Base-by-base conservation (phyloP, 2,329 filamentous ascomycete species). In the Diplodia mutila region DNA sequence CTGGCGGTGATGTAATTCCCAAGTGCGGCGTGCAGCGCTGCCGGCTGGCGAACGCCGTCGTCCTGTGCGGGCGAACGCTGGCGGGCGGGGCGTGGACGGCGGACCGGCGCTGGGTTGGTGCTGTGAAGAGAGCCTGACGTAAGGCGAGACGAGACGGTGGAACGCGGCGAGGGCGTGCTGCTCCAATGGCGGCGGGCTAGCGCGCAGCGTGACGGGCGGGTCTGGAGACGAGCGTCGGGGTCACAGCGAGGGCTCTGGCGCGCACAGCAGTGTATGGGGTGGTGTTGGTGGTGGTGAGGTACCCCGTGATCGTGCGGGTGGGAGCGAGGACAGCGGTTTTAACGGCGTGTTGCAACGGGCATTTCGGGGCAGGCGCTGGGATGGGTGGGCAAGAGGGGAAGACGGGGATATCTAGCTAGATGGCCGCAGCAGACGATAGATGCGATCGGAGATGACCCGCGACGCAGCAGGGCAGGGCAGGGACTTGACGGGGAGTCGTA, bases 361-460 rank as follows among this genome's bases (percentile, higher is more conserved):
- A 59, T 59, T 67, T 39, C 42, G 55, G 65, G 34, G 27, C 25
- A 42, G 57, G 57, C 57, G 57, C 27, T 61, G 57, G 51, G 65
- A 46, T 55, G 66, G 23, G 66, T 64, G 53, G 54, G 52, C 29
- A 39, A 53, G 66, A 67, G 66, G 59, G 68, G 68, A 69, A 54
- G 66, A 67, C 69, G 68, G 68, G 73, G 73, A 71, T 72, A 71
- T 73, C 71, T 67, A 71, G 69, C 42, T 46, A 51, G 59, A 65
- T 64, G 63, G 55, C 51, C 59, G 54, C 54, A 49, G 67, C 61
- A 61, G 67, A 67, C 52, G 63, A 68, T 65, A 77, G 67, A 69
- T 75, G 73, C 73, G 76, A 78, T 78, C 77, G 77, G 77, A 79
- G 76, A 79, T 78, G 72, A 70, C 68, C 69, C 70, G 69, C 70